Evolutionary conservation across 495 filamentous ascomycete genomes (phyloP), one percentile per base, ranked within the genome.

Genomic region (Polyplosphaeria fusca): DNA sequence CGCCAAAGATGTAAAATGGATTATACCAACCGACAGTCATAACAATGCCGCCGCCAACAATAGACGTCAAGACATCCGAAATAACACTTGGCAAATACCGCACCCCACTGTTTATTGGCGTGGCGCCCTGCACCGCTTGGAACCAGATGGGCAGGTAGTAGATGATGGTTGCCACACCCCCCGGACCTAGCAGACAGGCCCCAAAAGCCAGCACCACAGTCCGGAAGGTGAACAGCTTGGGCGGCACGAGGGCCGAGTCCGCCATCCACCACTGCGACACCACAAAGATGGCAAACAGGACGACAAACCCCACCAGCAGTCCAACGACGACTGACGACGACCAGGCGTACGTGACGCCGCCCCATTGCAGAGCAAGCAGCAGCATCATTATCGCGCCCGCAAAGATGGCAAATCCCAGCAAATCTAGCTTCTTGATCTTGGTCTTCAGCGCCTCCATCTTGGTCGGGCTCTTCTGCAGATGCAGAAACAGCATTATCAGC

Each of bases 331-430:
- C 11, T 1, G 48, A 52, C 1, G 48, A 52, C 41, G 52, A 62
- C 89, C 88, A 94, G 0, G 70, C 52, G 56, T 91, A 89, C 24
- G 71, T 78, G 0, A 76, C 76, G 3, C 89, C 89, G 39, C 88
- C 89, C 88, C 89, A 94, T 67, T 93, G 88, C n/a, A 95, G 74
- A 0, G 90, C 91, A 0, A 95, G 75, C 12, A 94, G 69, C 1
- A 92, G 70, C 57, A 79, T 84, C 60, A 91, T 76, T 23, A 93
- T 79, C 13, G 76, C 79, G 1, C 88, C 88, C 39, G 93, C 73
- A 64, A 94, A 87, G 49, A 86, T 68, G 2, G 74, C 2, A 0
- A 80, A 86, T 2, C 89, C 89, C 1, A 78, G 60, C 0, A 82
- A 74, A 66, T 94, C 89, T 42, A 92, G 76, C 44, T 83, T 75